Evolutionary conservation across 345 rosid species (phyloP), one percentile per base, ranked within the genome.

Genomic region (Populus deltoides): DNA sequence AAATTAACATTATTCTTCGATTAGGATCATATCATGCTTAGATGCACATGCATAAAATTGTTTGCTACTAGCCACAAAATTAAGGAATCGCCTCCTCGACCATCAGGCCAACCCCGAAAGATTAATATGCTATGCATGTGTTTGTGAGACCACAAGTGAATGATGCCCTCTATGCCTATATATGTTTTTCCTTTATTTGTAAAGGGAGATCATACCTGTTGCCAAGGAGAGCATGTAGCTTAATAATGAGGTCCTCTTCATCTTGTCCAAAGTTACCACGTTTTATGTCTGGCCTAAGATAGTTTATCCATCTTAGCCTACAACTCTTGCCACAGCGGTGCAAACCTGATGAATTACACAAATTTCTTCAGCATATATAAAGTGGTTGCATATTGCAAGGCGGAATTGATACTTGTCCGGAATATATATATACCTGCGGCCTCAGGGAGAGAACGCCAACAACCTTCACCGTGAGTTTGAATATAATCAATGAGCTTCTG

Each of bases 301-400:
- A 90, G 78, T 88, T 90, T 81, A 90, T 81, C 92, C 93, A 90
- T 79, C 93, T 81, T 57, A 90, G 68, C 81, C 91, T 79, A 69
- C 93, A 90, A 72, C 93, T 88, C 67, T 90, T 90, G 25, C 93
- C 82, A 76, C 93, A 90, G 27, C 91, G 85, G n/a, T 88, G 89
- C 72, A 90, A 74, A 29, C 93, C 93, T 90, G 72, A 69, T 74
- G 43, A 36, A 70, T 39, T 18, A 5, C 16, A 41, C 33, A 35
- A 36, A 15, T 51, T 2, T 20, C 12, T n/a, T 33, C 36, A 47
- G n/a, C 25, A 16, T 25, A 17, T 47, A 70, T 11, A 45, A 12
- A 73, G 2, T 22, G 27, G 4, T 15, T 22, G n/a, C 11, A 33
- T 22, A 12, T 8, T 10, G 5, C 16, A 45, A 29, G 18, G 22